phyloP scores from a whole-genome alignment of 2,329 filamentous ascomycete species.

The Talaromyces sp. region DNA sequence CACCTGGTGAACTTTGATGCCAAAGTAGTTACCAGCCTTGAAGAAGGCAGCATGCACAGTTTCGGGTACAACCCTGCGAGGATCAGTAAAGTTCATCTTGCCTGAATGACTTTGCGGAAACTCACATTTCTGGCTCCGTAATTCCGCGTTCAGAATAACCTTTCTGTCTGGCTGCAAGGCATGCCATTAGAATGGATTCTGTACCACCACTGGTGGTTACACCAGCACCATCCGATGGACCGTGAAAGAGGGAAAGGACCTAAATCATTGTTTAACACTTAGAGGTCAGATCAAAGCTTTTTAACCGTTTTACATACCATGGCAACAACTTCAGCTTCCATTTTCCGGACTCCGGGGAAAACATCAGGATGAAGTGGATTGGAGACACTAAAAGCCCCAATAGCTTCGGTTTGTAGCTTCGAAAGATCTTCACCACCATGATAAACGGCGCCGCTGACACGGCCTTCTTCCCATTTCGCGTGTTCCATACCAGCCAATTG shows the following conservation, averaged over 20 bases:
- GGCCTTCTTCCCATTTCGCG: slow-evolving; percentile 93
- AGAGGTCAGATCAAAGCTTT: background rate
- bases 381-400: slow-evolving; percentile 86
- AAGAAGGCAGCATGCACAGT: slow-evolving; percentile 95
- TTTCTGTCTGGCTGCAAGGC: slow-evolving; percentile 83
- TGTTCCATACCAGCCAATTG: slow-evolving; percentile 81
- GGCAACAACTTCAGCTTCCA: slow-evolving; percentile 96
- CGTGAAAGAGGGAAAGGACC: slow-evolving; percentile 77
- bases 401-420: slow-evolving; percentile 84
- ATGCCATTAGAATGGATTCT: slow-evolving; percentile 95
- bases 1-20: slow-evolving; percentile 89
- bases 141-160: slow-evolving; percentile 79
- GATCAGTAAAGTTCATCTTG: slow-evolving; percentile 19
- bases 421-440: slow-evolving; percentile 81
- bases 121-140: slow-evolving; percentile 89
- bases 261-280: slow-evolving; percentile 21
- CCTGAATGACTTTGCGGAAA: background rate
- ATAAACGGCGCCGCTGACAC: slow-evolving; percentile 91
- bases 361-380: slow-evolving; percentile 98
- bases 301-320: slow-evolving; percentile 60
- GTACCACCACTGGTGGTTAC: slow-evolving; percentile 90
- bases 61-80: slow-evolving; percentile 74
- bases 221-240: slow-evolving; percentile 75
- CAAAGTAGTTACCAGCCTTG: slow-evolving; percentile 93
- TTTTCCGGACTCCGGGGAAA: slow-evolving; percentile 95